These are phyloP conservation scores for Stentor coeruleus DNA, from an alignment of 73 alveolate species.

Conservation along the genomic window DNA sequence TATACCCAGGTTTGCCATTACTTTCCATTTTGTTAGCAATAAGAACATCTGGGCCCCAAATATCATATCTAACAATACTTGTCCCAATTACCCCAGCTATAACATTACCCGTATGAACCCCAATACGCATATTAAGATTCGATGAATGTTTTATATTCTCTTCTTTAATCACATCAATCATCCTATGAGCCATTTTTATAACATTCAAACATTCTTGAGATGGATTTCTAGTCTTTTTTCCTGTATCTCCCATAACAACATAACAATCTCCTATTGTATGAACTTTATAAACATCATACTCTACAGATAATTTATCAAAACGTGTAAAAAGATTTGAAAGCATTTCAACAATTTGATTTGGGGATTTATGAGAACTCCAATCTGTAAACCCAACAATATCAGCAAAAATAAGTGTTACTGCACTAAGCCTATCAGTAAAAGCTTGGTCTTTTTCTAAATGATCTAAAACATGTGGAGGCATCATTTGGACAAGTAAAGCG, in stretches of 20 bases:
- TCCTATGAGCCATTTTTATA: conserved; percentile 62
- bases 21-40: conserved; percentile 1
- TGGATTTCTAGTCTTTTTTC: conserved; percentile 61
- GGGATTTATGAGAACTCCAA: conserved; percentile 71
- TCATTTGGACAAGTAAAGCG: conserved; percentile 45
- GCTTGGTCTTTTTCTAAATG: conserved; percentile 53
- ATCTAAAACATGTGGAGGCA: conserved; percentile 62
- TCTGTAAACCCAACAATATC: conserved; percentile 84
- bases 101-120: conserved; percentile 31
- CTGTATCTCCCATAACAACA: conserved; percentile 67
- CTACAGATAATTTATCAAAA: conserved; percentile 87
- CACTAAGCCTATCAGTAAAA: conserved; percentile 75
- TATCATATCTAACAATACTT: conserved; percentile 46
- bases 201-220: conserved; percentile 64
- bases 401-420: conserved; percentile 90
- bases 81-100: conserved; percentile 36
- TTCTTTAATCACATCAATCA: conserved; percentile 43
- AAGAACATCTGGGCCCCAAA: neutral
- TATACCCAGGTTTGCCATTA: neutral
- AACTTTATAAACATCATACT: conserved; percentile 68
- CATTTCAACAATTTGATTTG: conserved; percentile 88
- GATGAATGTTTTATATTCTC: conserved; percentile 44
- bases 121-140: conserved; percentile 34
- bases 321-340: conserved; percentile 83
- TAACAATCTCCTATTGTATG: conserved; percentile 78